Percentiles rank a stretch among this genome's conserved stretches.
Evolutionary conservation across 2,329 filamentous ascomycete genomes (phyloP).

Genomic region (Fusarium tjaetaba): DNA sequence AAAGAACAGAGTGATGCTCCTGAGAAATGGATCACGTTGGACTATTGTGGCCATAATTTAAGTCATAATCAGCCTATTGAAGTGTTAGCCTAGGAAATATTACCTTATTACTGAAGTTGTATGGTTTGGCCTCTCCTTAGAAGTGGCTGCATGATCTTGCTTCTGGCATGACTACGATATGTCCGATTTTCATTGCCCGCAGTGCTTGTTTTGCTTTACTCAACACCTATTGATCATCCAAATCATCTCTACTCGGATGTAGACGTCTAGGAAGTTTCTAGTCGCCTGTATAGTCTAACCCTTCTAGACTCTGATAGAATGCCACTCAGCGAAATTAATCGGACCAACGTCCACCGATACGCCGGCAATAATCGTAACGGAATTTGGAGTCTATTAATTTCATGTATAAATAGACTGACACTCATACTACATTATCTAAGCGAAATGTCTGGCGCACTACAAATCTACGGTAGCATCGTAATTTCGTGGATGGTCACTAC

Average conservation of each 20-base stretch:
- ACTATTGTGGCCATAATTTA: rapidly evolving
- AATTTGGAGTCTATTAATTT: not conserved
- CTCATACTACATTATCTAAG: not conserved
- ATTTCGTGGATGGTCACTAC: not conserved
- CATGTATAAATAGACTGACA: not conserved
- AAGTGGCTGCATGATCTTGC: not conserved
- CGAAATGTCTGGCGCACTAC: not conserved
- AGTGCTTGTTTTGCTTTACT: not conserved
- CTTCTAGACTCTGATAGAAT: not conserved
- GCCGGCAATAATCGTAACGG: not conserved
- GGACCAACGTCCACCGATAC: not conserved
- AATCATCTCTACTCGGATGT: too few relatives aligned
- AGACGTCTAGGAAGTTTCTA: not conserved
- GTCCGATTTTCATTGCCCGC: too few relatives aligned
- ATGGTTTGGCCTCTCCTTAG: not conserved
- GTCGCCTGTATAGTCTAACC: not conserved
- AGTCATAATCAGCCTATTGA: too few relatives aligned
- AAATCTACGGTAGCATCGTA: not conserved
- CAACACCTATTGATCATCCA: rapidly evolving
- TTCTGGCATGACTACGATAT: not conserved
- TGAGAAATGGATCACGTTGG: not conserved
- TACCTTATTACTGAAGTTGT: too few relatives aligned
- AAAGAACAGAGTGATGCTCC: not conserved
- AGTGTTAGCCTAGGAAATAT: too few relatives aligned
- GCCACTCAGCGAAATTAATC: not conserved